phyloP scores from a whole-genome alignment of 805 yeast genomes.

The Starmerella gropengiesseri region DNA sequence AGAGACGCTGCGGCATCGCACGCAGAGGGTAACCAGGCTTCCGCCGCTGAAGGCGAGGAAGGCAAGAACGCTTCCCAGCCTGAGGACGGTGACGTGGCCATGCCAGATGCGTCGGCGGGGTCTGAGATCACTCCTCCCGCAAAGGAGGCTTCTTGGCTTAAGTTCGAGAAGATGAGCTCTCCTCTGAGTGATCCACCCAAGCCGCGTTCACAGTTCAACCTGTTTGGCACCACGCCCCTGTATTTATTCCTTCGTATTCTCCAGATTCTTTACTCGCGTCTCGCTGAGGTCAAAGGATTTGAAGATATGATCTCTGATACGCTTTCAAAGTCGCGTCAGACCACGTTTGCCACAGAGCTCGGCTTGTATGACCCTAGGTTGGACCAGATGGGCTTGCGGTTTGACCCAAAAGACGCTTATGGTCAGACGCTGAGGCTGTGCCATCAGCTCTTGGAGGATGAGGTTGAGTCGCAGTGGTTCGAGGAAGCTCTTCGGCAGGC shows the following conservation, averaged over 20 bases:
- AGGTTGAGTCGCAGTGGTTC: slow-evolving; percentile 84
- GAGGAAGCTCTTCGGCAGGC: slow-evolving; percentile 95
- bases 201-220: slow-evolving; percentile 45
- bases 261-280: slow-evolving; percentile 68
- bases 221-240: slow-evolving; percentile 79
- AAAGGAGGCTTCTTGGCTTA: slow-evolving; percentile 24
- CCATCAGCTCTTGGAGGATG: slow-evolving; percentile 73
- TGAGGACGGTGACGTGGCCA: slow-evolving; percentile 14
- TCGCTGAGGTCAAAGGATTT: slow-evolving; percentile 62
- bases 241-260: slow-evolving; percentile 83
- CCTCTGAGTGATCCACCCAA: slow-evolving; percentile 22
- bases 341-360: slow-evolving; percentile 72
- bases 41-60: slow-evolving; percentile 8
- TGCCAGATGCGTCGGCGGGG: slow-evolving; percentile 14
- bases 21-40: not conserved
- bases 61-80: slow-evolving; percentile 12
- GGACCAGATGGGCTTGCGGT: slow-evolving; percentile 67
- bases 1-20: no score
- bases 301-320: slow-evolving; percentile 65
- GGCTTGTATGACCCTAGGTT: slow-evolving; percentile 71
- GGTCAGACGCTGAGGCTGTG: slow-evolving; percentile 66
- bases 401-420: slow-evolving; percentile 40
- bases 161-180: slow-evolving; percentile 22
- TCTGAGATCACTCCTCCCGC: slow-evolving; percentile 26
- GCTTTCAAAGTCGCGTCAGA: slow-evolving; percentile 37